phyloP scores from a whole-genome alignment of 371 early-diverging fungal genomes.

The Actinomortierella ambigua region DNA sequence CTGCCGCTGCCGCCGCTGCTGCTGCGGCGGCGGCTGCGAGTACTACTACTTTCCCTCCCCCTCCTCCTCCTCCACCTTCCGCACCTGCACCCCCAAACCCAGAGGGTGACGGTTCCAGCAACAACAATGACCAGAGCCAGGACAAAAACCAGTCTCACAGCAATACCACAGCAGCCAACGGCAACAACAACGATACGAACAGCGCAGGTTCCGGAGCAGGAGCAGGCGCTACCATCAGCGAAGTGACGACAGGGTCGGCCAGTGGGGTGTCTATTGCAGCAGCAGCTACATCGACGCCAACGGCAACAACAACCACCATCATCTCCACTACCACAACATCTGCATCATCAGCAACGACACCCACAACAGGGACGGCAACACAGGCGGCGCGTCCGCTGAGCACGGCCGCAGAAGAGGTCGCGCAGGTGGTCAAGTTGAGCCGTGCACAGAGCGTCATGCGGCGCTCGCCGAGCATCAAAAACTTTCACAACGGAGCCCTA shows the following conservation, averaged over 20 bases:
- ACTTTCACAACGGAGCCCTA: too few species aligned
- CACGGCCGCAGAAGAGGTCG: constrained; percentile 26
- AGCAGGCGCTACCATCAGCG: constrained; percentile 1
- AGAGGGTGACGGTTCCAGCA: not conserved
- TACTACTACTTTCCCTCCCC: not conserved
- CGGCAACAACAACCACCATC: too few species aligned
- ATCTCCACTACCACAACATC: constrained; percentile 22
- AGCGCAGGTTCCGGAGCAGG: not conserved
- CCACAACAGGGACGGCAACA: constrained; percentile 6
- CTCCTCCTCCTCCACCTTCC: not conserved
- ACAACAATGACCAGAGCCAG: too few species aligned
- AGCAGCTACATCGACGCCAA: too few species aligned
- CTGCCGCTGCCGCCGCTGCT: not conserved
- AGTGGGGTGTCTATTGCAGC: not conserved
- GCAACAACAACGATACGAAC: too few species aligned
- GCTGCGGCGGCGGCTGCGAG: not conserved
- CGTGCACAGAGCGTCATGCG: constrained; percentile 38
- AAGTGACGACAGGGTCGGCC: too few species aligned
- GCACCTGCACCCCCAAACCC: not conserved
- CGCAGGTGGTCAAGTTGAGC: constrained; percentile 32
- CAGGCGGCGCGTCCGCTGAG: not conserved
- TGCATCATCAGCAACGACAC: constrained; percentile 9
- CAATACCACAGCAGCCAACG: not conserved
- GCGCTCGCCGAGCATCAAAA: too few species aligned
- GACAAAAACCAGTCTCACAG: not conserved